Conservation (phyloP, 345 rosid genomes). For the Euphorbia peplus region DNA sequence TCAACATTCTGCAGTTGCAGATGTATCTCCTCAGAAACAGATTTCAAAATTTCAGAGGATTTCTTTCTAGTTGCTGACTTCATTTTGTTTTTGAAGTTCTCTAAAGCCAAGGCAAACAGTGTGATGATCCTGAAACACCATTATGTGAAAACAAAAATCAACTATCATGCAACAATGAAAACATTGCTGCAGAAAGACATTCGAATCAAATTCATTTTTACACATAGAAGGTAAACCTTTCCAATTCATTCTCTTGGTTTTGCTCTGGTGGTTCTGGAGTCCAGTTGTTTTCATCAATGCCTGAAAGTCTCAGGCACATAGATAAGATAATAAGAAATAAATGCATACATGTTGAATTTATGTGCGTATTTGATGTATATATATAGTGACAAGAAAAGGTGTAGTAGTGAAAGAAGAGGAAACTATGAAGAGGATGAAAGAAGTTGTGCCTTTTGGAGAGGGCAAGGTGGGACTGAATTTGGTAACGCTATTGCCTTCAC, state of each 20-base stretch:
- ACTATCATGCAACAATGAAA: constrained; percentile 18
- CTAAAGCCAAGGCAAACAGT: constrained; percentile 59
- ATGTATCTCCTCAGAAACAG: constrained; percentile 65
- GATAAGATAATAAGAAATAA: background rate
- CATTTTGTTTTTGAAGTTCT: constrained; percentile 65
- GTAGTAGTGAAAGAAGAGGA: constrained; percentile 9
- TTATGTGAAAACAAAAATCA: constrained; percentile 23
- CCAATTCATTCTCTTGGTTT: constrained; percentile 59
- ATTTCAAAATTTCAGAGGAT: constrained; percentile 67
- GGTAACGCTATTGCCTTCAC: constrained; percentile 32
- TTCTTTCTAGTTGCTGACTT: constrained; percentile 59
- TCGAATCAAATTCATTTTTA: background rate
- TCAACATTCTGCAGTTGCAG: constrained; percentile 56
- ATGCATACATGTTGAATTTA: too few species aligned
- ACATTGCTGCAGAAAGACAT: constrained; percentile 10
- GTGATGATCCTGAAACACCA: constrained; percentile 59
- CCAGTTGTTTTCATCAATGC: constrained; percentile 43
- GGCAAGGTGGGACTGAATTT: constrained; percentile 38
- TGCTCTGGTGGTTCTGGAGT: constrained; percentile 43
- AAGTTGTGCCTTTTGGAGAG: constrained; percentile 51
- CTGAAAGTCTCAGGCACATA: constrained; percentile 35
- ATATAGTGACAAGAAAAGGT: background rate
- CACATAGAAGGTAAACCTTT: constrained; percentile 50
- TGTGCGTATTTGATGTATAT: background rate
- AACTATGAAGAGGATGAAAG: constrained; percentile 16